Conservation (phyloP, 2,329 filamentous ascomycete species). For the Esteya vermicola region DNA sequence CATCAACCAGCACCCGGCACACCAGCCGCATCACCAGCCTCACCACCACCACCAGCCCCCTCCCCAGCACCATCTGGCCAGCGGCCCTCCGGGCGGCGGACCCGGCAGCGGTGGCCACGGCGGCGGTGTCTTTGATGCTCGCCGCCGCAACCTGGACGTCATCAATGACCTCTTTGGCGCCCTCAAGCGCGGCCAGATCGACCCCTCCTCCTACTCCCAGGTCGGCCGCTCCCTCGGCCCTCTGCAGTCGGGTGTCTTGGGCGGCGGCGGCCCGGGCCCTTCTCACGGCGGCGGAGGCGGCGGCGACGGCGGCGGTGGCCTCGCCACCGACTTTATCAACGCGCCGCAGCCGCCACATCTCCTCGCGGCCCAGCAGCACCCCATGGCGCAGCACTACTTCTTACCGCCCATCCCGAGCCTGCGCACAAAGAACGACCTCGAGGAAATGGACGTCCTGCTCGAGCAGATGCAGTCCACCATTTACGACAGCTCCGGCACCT, state of each 20-base stretch:
- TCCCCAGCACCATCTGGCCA: slow-evolving; percentile 3
- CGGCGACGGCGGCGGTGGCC: slow-evolving; percentile 31
- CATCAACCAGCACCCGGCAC: slow-evolving; percentile 27
- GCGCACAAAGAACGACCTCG: slow-evolving; percentile 82
- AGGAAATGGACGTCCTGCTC: slow-evolving; percentile 88
- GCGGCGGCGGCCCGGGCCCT: slow-evolving; percentile 25
- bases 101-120: slow-evolving; percentile 9
- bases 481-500: slow-evolving; percentile 79
- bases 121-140: slow-evolving; percentile 42
- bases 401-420: slow-evolving; percentile 77
- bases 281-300: slow-evolving; percentile 24
- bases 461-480: slow-evolving; percentile 94
- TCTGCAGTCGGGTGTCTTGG: slow-evolving; percentile 44
- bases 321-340: slow-evolving; percentile 41
- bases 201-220: slow-evolving; percentile 78
- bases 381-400: slow-evolving; percentile 68
- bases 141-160: slow-evolving; percentile 76
- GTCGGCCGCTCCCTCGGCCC: slow-evolving; percentile 81
- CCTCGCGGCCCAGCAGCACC: slow-evolving; percentile 31
- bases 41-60: neutral
- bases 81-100: neutral
- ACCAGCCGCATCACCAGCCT: slow-evolving; percentile 1
- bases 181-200: slow-evolving; percentile 79
- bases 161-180: slow-evolving; percentile 90
- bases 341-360: slow-evolving; percentile 32